Base-by-base conservation (phyloP, 1,284 basidiomycete species). In the Tilletia caries region DNA sequence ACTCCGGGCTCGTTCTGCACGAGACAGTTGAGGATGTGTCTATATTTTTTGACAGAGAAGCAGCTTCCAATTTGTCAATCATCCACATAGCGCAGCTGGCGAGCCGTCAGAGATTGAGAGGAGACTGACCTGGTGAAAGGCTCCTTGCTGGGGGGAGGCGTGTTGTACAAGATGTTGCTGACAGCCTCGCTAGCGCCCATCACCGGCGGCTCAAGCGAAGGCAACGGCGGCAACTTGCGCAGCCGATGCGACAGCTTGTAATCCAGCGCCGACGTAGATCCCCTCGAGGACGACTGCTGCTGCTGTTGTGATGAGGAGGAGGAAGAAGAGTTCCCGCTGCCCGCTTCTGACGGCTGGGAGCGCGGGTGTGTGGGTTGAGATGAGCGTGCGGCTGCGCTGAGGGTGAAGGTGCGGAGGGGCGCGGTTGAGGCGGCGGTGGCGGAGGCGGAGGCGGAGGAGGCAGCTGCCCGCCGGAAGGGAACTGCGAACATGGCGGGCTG, bases 1-100 rank as follows among this genome's bases (percentile, higher is more conserved):
- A 99, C 96, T 32, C 96, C 96, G 1, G 96, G 96, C 85, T 99
- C 96, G 84, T 99, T 98, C 85, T 99, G 96, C 6, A 99, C 96
- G 72, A 99, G 89, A 85, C 95, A 98, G 86, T 98, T 98, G 75
- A 99, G 88, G 71, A 95, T 89, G 83, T 98, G 96, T 83, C 94
- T 67, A 75, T 91, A 82, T 64, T 50, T 54, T 71, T 34, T 75
- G 20, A 73, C 44, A 75, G 70, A 65, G 74, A 73, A 25, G 65
- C 71, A 25, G 76, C 78, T 5, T 81, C 79, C 27, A 78, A 76
- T 76, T 71, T 46, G 23, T 50, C 62, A 52, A 69, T n/a, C n/a
- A 74, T 68, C 66, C 46, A 41, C 37, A 41, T 68, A 41, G 71
- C n/a, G n/a, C n/a, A n/a, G n/a, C n/a, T n/a, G n/a, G n/a, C n/a